Percentiles rank a stretch among this genome's conserved stretches.
These are phyloP conservation scores for Akanthomyces lecanii DNA, from an alignment of 2,329 filamentous ascomycete genomes.

Conservation along the genomic window DNA sequence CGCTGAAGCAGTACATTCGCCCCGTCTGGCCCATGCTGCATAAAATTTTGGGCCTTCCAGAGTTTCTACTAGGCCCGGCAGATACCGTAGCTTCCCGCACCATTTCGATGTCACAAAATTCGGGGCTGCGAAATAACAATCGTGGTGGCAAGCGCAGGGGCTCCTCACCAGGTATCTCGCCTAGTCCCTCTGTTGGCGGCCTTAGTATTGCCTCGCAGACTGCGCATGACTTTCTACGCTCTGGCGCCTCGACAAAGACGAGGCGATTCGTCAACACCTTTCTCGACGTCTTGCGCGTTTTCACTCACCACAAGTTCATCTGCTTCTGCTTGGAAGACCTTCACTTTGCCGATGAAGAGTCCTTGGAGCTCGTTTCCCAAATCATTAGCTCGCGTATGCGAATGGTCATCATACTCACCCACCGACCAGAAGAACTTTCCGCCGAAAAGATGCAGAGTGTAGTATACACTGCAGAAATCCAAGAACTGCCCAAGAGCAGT, in stretches of 20 bases:
- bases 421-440: slow-evolving; percentile 61
- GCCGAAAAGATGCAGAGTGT: slow-evolving; percentile 52
- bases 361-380: slow-evolving; percentile 74
- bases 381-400: slow-evolving; percentile 75
- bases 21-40: slow-evolving; percentile 63
- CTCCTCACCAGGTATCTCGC: slow-evolving; percentile 46
- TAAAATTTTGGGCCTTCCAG: slow-evolving; percentile 57
- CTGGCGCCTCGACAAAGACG: slow-evolving; percentile 55
- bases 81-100: slow-evolving; percentile 35
- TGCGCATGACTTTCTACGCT: slow-evolving; percentile 57
- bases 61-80: slow-evolving; percentile 61
- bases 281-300: slow-evolving; percentile 75
- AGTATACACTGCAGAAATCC: slow-evolving; percentile 49
- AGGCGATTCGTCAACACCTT: slow-evolving; percentile 84
- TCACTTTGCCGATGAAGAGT: slow-evolving; percentile 86
- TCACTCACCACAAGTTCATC: slow-evolving; percentile 80
- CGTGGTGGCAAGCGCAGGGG: slow-evolving; percentile 40
- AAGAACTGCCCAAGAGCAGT: slow-evolving; percentile 40
- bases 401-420: slow-evolving; percentile 77
- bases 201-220: slow-evolving; percentile 43
- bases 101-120: slow-evolving; percentile 34
- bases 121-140: slow-evolving; percentile 28
- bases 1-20: slow-evolving; percentile 57
- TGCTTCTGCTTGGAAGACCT: slow-evolving; percentile 86
- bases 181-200: slow-evolving; percentile 32